Evolutionary conservation across 2,329 filamentous ascomycete genomes (phyloP).

Genomic region (Trichoderma afroharzianum): DNA sequence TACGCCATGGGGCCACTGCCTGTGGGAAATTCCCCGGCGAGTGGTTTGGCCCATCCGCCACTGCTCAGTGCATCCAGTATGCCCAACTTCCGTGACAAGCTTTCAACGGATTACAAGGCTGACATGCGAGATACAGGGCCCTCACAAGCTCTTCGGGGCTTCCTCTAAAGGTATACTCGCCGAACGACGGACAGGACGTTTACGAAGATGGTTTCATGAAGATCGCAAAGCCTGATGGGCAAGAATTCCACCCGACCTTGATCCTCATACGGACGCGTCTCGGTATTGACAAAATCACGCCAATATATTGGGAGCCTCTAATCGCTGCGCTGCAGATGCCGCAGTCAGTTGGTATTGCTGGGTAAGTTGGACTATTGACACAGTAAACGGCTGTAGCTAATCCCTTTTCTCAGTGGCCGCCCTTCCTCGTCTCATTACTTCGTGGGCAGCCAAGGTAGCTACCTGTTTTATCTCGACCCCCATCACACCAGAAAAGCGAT

Average conservation of each 20-base stretch:
- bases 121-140: constrained; percentile 56
- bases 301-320: constrained; percentile 92
- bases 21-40: constrained; percentile 95
- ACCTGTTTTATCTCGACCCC: constrained; percentile 93
- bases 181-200: constrained; percentile 84
- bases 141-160: constrained; percentile 64
- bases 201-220: constrained; percentile 86
- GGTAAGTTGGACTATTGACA: constrained; percentile 50
- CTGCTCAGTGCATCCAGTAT: constrained; percentile 89
- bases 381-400: background rate
- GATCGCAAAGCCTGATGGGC: constrained; percentile 65
- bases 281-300: constrained; percentile 90
- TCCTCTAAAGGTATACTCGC: constrained; percentile 77
- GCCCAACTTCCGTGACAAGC: constrained; percentile 30
- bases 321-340: constrained; percentile 79
- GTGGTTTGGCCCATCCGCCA: constrained; percentile 98
- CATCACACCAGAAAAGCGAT: constrained; percentile 79
- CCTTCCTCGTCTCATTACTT: constrained; percentile 79
- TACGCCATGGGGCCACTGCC: constrained; percentile 76
- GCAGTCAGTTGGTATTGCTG: constrained; percentile 94
- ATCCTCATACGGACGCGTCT: constrained; percentile 85
- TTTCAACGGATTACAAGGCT: background rate
- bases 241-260: constrained; percentile 74
- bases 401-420: constrained; percentile 60
- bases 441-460: constrained; percentile 60